Base-by-base conservation (phyloP, 139 green algal species). In the Chlamydomonas sp. region DNA sequence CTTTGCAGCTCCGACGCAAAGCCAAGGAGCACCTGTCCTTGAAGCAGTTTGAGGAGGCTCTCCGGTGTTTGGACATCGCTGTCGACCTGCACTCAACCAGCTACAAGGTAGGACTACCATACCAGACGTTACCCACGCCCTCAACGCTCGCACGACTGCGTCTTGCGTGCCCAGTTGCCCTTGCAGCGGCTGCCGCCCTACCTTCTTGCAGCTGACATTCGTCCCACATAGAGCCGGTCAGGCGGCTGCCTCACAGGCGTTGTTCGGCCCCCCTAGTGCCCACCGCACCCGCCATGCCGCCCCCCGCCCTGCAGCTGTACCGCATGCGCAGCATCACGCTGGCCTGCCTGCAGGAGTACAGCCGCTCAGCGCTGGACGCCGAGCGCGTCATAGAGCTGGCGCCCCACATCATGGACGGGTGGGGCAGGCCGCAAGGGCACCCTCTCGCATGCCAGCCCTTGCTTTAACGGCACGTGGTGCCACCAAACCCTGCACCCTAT, bases 331-430 rank as follows among this genome's bases (percentile, higher is more conserved):
- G 83, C 77, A 93, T 93, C n/a, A 87, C 90, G 5, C 66, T 90
- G 10, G 74, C 88, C 7, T 92, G 88, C 67, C 75, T 91, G 2
- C 80, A 92, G 58, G 79, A 92, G 60, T 92, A 86, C 63, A 75
- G 90, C 31, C 76, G 79, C 0, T 78, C 83, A 6, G 83, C 88
- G 2, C 87, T 80, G 0, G 90, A 93, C 62, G 87, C 90, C 1
- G 88, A 93, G 75, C 80, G 80, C 6, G 88, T 93, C 17, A 89
- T 93, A 1, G 84, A 93, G 83, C 84, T 93, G n/a, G 87, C 90
- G 8, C 90, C 90, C 0, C 69, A 84, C 63, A 87, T 93, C 71
- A 93, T 93, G 90, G 90, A 93, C 58, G 90, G 88, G 15, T 91
- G n/a, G n/a, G n/a, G n/a, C n/a, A n/a, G n/a, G n/a, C n/a, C n/a